Percentiles rank a stretch among this genome's conserved stretches.
Evolutionary conservation across 208 protist genomes (phyloP).

Genomic region (Leishmania lainsoni): DNA sequence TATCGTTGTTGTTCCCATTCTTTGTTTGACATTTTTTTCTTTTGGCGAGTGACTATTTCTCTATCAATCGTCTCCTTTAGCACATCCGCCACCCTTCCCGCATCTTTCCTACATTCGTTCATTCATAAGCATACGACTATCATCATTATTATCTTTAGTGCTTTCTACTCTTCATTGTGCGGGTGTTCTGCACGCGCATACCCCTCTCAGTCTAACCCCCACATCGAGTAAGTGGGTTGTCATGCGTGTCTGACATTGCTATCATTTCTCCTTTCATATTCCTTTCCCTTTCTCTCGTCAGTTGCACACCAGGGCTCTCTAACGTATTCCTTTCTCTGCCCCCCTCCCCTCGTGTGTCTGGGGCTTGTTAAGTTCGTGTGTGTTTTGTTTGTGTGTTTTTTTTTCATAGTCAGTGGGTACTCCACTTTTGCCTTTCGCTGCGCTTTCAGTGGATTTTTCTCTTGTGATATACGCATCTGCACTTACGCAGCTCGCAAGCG

Average conservation of each 20-base stretch:
- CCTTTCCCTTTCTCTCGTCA: neutral
- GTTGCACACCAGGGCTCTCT: neutral
- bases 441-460: neutral
- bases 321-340: neutral
- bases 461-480: neutral
- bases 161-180: neutral
- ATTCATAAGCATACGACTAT: neutral
- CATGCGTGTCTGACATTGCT: neutral
- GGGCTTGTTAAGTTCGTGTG: neutral
- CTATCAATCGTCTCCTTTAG: neutral
- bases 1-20: neutral
- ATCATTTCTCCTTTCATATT: neutral
- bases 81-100: neutral
- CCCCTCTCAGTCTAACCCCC: neutral
- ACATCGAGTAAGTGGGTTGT: neutral
- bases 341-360: neutral
- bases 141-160: neutral
- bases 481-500: neutral
- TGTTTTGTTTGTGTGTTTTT: neutral
- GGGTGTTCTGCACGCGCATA: neutral
- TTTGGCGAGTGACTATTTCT: neutral
- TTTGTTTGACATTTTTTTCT: neutral
- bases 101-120: neutral
- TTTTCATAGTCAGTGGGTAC: neutral
- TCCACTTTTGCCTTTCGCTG: neutral